Percentiles rank a stretch among this genome's conserved stretches.
These are phyloP conservation scores for Colletotrichum falcatum DNA, from an alignment of 2,329 filamentous ascomycete genomes.

Conservation along the genomic window DNA sequence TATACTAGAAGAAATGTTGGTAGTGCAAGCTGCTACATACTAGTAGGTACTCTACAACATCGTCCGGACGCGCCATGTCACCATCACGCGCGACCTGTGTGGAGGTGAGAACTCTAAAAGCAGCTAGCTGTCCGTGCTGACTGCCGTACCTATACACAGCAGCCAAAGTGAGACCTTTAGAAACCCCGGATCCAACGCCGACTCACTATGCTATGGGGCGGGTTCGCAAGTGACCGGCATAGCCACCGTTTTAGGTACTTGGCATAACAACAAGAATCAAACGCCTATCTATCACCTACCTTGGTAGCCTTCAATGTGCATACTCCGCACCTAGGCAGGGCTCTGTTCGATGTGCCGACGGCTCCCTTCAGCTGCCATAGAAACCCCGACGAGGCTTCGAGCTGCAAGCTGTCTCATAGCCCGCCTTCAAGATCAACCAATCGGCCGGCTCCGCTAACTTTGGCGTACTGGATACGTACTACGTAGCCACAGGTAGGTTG, in stretches of 20 bases:
- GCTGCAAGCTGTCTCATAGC: no score
- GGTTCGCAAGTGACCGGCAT: constrained; percentile 11
- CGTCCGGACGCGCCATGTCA: background rate
- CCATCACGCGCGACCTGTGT: background rate
- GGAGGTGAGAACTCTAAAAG: constrained; percentile 12
- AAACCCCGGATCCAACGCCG: background rate
- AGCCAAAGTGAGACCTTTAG: background rate
- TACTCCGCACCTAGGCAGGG: no score
- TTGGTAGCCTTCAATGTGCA: background rate
- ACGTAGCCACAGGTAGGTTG: background rate
- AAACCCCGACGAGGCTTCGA: background rate
- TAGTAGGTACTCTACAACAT: no score
- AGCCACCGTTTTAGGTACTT: constrained; percentile 6
- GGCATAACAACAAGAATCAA: background rate
- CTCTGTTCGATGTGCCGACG: background rate
- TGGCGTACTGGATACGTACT: background rate
- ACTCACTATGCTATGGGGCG: no score
- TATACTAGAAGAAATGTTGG: no score
- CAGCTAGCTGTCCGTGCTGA: background rate
- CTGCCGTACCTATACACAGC: background rate
- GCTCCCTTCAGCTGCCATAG: background rate
- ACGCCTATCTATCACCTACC: background rate
- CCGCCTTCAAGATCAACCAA: background rate
- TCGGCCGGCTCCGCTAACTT: background rate
- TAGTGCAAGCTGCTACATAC: constrained; percentile 1